These are phyloP conservation scores for Geosiphon pyriformis DNA, from an alignment of 192 early-diverging fungal genomes.

Conservation along the genomic window DNA sequence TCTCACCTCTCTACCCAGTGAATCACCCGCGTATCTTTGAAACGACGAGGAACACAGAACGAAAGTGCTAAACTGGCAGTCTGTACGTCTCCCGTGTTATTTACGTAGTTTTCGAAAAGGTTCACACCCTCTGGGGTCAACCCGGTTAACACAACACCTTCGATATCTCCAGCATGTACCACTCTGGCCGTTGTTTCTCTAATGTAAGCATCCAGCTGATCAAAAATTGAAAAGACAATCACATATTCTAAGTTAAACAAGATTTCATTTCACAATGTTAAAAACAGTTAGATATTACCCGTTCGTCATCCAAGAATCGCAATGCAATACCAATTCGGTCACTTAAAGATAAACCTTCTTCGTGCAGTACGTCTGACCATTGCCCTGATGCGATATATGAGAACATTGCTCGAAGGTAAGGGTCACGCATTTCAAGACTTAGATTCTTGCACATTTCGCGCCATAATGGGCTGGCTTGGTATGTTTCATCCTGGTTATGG, in stretches of 20 bases:
- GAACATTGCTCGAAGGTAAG: constrained; percentile 87
- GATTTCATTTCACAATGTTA: not conserved
- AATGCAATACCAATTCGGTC: constrained; percentile 83
- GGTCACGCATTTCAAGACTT: constrained; percentile 54
- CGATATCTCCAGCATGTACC: constrained; percentile 63
- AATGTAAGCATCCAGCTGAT: constrained; percentile 60
- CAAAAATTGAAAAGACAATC: not conserved
- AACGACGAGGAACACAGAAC: constrained; percentile 54
- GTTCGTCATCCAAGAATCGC: constrained; percentile 74
- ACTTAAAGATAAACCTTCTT: constrained; percentile 63
- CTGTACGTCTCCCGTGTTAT: constrained; percentile 87
- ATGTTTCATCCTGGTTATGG: constrained; percentile 28
- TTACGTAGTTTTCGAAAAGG: constrained; percentile 74
- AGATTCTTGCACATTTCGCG: constrained; percentile 56
- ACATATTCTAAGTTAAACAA: too few species aligned
- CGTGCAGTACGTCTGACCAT: constrained; percentile 73
- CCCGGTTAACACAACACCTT: constrained; percentile 83
- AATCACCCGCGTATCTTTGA: constrained; percentile 53
- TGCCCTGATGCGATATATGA: constrained; percentile 75
- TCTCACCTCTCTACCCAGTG: constrained; percentile 70
- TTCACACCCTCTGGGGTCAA: constrained; percentile 59
- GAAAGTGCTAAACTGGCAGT: constrained; percentile 70
- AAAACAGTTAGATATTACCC: constrained; percentile 41
- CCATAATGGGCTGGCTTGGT: constrained; percentile 41
- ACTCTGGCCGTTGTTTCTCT: constrained; percentile 46